Evolutionary conservation across 2,329 filamentous ascomycete genomes (phyloP).

Genomic region (Penicillium hesseltinei): DNA sequence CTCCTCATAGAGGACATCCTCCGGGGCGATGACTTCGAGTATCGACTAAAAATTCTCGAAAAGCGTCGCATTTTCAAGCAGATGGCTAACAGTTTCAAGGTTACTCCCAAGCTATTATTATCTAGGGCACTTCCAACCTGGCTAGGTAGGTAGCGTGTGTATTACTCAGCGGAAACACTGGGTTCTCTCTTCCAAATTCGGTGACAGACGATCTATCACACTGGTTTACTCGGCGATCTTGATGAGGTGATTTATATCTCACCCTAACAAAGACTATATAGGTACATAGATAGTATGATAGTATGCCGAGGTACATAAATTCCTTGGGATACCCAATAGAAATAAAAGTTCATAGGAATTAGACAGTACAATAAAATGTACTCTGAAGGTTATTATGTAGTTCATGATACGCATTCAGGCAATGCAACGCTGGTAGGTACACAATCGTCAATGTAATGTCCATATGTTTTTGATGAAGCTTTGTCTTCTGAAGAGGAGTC

Average conservation of each 20-base stretch:
- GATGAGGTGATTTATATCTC: no score
- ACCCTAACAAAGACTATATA: no score
- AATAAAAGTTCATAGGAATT: no score
- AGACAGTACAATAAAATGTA: no score
- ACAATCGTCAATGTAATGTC: neutral
- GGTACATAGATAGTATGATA: neutral
- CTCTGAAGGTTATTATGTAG: neutral
- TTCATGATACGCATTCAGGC: neutral
- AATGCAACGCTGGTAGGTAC: constrained; percentile 9
- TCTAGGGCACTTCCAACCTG: no score
- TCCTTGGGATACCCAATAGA: neutral
- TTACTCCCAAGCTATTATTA: neutral
- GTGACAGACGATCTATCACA: no score
- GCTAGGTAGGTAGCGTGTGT: no score
- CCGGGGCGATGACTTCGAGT: neutral
- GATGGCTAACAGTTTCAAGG: neutral
- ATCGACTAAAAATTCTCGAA: neutral
- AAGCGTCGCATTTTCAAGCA: constrained; percentile 1
- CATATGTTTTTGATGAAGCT: neutral
- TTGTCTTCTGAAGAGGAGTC: neutral
- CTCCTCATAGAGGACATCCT: neutral
- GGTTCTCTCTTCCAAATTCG: no score
- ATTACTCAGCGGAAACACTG: no score
- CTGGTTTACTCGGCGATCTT: no score
- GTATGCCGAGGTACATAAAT: neutral